Evolutionary conservation across 1,139 yeast species (phyloP).

Genomic region (Candida labiduridarum): DNA sequence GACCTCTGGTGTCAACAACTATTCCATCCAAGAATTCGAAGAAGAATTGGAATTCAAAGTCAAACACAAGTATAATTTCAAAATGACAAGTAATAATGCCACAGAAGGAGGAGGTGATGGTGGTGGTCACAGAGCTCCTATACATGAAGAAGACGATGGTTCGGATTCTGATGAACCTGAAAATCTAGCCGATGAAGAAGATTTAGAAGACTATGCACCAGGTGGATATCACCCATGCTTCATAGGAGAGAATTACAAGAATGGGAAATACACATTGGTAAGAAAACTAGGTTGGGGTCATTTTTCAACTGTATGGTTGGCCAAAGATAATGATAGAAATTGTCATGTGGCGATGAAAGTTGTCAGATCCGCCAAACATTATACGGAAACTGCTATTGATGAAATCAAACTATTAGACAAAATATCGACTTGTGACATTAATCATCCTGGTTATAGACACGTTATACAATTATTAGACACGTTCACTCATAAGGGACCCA

Average conservation of each 20-base stretch:
- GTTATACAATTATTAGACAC: slow-evolving; percentile 67
- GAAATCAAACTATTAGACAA: slow-evolving; percentile 68
- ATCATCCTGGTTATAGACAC: slow-evolving; percentile 71
- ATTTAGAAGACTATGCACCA: slow-evolving; percentile 65
- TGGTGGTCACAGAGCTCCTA: slow-evolving; percentile 4
- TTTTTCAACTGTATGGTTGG: slow-evolving; percentile 54
- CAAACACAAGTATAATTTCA: slow-evolving; percentile 7
- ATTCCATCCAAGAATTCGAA: slow-evolving; percentile 21
- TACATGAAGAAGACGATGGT: slow-evolving; percentile 39
- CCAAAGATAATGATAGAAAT: slow-evolving; percentile 54
- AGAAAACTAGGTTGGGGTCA: slow-evolving; percentile 70
- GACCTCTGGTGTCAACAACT: slow-evolving; percentile 31
- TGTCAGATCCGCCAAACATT: slow-evolving; percentile 74
- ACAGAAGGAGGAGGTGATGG: neutral
- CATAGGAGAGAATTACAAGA: slow-evolving; percentile 71
- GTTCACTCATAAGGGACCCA: slow-evolving; percentile 69
- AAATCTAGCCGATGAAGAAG: slow-evolving; percentile 63
- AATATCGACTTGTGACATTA: slow-evolving; percentile 42
- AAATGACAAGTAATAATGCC: neutral
- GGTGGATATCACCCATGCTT: slow-evolving; percentile 91
- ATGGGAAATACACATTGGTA: slow-evolving; percentile 61
- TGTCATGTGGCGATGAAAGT: slow-evolving; percentile 82
- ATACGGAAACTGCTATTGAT: slow-evolving; percentile 84
- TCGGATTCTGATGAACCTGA: slow-evolving; percentile 41
- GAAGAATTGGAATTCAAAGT: slow-evolving; percentile 23